Evolutionary conservation across 768 basidiomycete genomes (phyloP).

Genomic region (Hygrophorus pudorinus): DNA sequence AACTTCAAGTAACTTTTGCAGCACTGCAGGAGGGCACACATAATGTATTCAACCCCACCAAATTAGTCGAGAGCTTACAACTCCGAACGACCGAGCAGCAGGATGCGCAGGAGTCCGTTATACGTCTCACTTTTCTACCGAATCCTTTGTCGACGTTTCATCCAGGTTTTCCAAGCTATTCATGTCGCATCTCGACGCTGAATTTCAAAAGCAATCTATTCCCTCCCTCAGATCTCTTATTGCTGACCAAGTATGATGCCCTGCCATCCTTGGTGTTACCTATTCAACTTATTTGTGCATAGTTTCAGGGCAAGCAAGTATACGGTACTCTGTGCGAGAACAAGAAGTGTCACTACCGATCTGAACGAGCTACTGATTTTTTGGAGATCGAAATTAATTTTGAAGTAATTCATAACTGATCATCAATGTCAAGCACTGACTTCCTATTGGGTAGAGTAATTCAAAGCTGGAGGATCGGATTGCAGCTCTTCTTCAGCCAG

Average conservation of each 20-base stretch:
- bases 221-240: constrained; percentile 58
- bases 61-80: constrained; percentile 77
- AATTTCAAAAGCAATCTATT: constrained; percentile 75
- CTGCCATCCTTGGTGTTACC: background rate
- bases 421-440: background rate
- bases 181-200: constrained; percentile 77
- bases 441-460: constrained; percentile 41
- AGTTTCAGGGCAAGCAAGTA: constrained; percentile 84
- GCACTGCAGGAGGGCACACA: constrained; percentile 69
- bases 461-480: constrained; percentile 69
- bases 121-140: background rate
- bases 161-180: constrained; percentile 89
- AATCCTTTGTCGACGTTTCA: constrained; percentile 4
- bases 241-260: constrained; percentile 49
- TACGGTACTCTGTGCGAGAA: constrained; percentile 72
- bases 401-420: constrained; percentile 35
- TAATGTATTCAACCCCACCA: constrained; percentile 71
- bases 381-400: constrained; percentile 85
- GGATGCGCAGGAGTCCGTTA: constrained; percentile 89
- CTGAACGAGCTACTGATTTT: constrained; percentile 64
- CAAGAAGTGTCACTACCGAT: constrained; percentile 45
- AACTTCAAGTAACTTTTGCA: constrained; percentile 73
- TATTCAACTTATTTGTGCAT: constrained; percentile 1
- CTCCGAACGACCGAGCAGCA: constrained; percentile 83
- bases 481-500: constrained; percentile 51